Conservation (phyloP, 345 rosid genomes). For the Carallia brachiata region DNA sequence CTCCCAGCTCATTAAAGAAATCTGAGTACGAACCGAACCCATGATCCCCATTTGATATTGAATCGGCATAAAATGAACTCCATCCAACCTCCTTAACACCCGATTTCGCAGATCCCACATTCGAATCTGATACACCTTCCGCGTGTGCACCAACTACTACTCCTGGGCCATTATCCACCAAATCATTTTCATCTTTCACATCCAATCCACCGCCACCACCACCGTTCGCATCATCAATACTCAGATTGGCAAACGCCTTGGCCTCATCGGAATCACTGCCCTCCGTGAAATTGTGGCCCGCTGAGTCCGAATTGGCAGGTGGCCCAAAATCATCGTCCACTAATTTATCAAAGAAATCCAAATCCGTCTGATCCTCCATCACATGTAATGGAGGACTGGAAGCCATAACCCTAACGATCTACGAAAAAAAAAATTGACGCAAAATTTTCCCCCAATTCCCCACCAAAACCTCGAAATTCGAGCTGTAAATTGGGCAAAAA, state of each 20-base stretch:
- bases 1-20: conserved; percentile 63
- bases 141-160: conserved; percentile 23
- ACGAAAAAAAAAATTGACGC: conserved; percentile 15
- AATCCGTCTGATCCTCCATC: conserved; percentile 97
- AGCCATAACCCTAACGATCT: conserved; percentile 51
- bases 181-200: conserved; percentile 19
- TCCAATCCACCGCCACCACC: conserved; percentile 35
- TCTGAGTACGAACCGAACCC: conserved; percentile 75
- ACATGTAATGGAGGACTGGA: conserved; percentile 61
- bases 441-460: conserved; percentile 3
- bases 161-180: conserved; percentile 11
- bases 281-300: conserved; percentile 24
- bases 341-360: conserved; percentile 93
- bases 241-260: conserved; percentile 59
- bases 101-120: conserved; percentile 32
- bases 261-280: conserved; percentile 57
- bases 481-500: conserved; percentile 26
- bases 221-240: conserved; percentile 34
- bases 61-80: conserved; percentile 75
- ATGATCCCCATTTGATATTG: conserved; percentile 39
- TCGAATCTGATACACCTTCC: conserved; percentile 28
- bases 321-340: conserved; percentile 62
- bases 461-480: conserved; percentile 20
- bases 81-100: conserved; percentile 84
- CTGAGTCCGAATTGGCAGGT: conserved; percentile 15